A percentile compares a stretch with the other conserved stretches of the same genome.
Conservation (phyloP, 2,329 filamentous ascomycete genomes). For the Colletotrichum sp. region DNA sequence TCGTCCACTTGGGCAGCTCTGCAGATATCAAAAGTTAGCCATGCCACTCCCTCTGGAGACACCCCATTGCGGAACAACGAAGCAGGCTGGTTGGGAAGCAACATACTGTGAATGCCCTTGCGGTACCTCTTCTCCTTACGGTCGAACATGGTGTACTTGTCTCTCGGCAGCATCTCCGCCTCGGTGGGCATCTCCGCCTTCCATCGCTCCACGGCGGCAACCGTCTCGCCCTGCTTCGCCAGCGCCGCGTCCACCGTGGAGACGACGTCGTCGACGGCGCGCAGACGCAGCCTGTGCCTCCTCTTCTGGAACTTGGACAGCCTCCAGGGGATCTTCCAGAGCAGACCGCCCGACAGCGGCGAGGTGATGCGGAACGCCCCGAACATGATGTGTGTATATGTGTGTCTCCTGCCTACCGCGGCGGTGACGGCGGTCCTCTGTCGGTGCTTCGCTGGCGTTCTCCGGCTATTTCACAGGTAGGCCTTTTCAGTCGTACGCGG, state of each 20-base stretch:
- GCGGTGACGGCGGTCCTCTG: background rate
- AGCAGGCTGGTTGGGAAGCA: background rate
- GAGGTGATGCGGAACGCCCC: conserved; percentile 82
- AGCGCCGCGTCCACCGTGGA: conserved; percentile 82
- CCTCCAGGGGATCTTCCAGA: conserved; percentile 98
- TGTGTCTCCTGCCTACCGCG: background rate
- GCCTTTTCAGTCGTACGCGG: background rate
- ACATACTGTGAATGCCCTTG: conserved; percentile 96
- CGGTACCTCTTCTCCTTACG: conserved; percentile 94
- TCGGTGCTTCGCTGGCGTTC: background rate
- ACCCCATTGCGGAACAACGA: background rate
- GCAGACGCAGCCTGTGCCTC: conserved; percentile 82
- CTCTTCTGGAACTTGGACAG: conserved; percentile 91
- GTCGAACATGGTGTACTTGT: conserved; percentile 99
- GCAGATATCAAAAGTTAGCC: conserved; percentile 18
- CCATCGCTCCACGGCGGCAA: conserved; percentile 86
- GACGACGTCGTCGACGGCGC: conserved; percentile 87
- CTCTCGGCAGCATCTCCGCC: conserved; percentile 91
- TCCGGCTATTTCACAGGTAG: no score
- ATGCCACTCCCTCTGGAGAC: background rate
- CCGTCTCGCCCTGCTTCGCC: conserved; percentile 71
- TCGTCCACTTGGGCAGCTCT: conserved; percentile 93
- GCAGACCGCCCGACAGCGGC: conserved; percentile 77
- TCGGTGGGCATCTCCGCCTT: conserved; percentile 96
- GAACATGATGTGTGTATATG: conserved; percentile 67